Evolutionary conservation across 1,284 basidiomycete species (phyloP).

Genomic region (Cerioporus squamosus): DNA sequence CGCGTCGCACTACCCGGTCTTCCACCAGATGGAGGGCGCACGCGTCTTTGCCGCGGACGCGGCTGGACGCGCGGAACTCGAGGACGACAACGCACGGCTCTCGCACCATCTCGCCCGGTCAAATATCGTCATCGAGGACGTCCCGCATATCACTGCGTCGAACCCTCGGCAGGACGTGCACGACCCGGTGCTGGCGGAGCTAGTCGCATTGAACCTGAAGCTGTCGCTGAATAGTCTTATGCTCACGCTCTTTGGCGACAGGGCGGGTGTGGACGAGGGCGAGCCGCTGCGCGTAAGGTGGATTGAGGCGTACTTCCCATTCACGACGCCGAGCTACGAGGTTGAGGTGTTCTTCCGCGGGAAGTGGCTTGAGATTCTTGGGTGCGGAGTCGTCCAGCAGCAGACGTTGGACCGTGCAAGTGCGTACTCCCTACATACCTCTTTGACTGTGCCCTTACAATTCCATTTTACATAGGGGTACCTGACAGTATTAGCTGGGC

Average conservation of each 20-base stretch:
- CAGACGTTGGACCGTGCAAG: conserved; percentile 87
- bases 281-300: conserved; percentile 88
- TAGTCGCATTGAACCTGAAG: conserved; percentile 88
- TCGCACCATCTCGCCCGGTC: conserved; percentile 63
- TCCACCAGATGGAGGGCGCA: conserved; percentile 99
- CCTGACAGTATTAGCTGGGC: conserved; percentile 94
- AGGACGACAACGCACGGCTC: conserved; percentile 69
- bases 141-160: conserved; percentile 70
- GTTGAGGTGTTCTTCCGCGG: conserved; percentile 97
- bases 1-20: conserved; percentile 95
- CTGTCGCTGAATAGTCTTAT: conserved; percentile 90
- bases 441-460: neutral
- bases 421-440: conserved; percentile 43
- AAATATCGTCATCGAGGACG: conserved; percentile 87
- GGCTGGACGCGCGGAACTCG: conserved; percentile 59
- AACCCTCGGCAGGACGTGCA: conserved; percentile 88
- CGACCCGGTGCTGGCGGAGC: conserved; percentile 69
- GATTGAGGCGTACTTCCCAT: conserved; percentile 99
- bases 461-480: conserved; percentile 56
- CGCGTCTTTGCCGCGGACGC: conserved; percentile 70
- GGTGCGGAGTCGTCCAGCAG: conserved; percentile 92
- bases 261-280: conserved; percentile 48
- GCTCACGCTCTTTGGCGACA: conserved; percentile 79
- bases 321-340: conserved; percentile 97
- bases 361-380: conserved; percentile 97